A percentile compares a stretch with the other conserved stretches of the same genome.
phyloP scores from a whole-genome alignment of 805 yeast species.

The Cyberlindnera maritima region DNA sequence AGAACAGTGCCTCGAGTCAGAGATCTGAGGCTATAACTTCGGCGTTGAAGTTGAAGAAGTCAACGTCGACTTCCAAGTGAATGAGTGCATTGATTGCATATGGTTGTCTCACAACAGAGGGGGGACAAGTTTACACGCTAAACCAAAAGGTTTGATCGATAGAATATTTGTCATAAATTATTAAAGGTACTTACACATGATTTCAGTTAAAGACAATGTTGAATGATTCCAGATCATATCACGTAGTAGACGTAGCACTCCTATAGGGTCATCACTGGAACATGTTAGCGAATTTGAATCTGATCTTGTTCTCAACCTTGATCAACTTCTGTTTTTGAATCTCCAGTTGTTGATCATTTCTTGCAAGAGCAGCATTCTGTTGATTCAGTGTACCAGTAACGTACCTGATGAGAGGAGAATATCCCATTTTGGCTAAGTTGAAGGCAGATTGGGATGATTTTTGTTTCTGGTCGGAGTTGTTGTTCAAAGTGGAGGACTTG shows the following conservation, averaged over 20 bases:
- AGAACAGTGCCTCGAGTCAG: slow-evolving; percentile 38
- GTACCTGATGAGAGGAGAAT: slow-evolving; percentile 25
- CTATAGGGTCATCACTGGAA: neutral
- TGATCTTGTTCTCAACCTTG: slow-evolving; percentile 13
- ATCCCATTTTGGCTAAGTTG: slow-evolving; percentile 26
- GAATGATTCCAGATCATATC: too few species aligned
- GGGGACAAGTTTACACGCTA: too few species aligned
- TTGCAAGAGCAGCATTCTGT: slow-evolving; percentile 23
- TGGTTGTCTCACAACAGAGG: neutral
- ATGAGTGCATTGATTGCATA: neutral
- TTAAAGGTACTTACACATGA: neutral
- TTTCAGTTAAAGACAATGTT: too few species aligned
- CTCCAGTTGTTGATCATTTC: slow-evolving; percentile 24
- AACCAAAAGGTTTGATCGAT: too few species aligned
- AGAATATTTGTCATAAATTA: slow-evolving; percentile 1
- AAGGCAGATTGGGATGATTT: slow-evolving; percentile 28
- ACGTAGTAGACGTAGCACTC: too few species aligned
- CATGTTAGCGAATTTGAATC: slow-evolving; percentile 1
- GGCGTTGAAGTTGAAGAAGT: slow-evolving; percentile 22
- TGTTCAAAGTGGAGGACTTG: slow-evolving; percentile 24
- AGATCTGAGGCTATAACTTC: slow-evolving; percentile 31
- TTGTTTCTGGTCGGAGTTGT: slow-evolving; percentile 29
- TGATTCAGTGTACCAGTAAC: slow-evolving; percentile 24
- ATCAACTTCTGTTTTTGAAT: slow-evolving; percentile 23
- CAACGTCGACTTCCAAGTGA: slow-evolving; percentile 9